Percentiles rank a stretch among this genome's conserved stretches.
phyloP scores from a whole-genome alignment of 2,329 filamentous ascomycete genomes.

The Alternaria gaisen region DNA sequence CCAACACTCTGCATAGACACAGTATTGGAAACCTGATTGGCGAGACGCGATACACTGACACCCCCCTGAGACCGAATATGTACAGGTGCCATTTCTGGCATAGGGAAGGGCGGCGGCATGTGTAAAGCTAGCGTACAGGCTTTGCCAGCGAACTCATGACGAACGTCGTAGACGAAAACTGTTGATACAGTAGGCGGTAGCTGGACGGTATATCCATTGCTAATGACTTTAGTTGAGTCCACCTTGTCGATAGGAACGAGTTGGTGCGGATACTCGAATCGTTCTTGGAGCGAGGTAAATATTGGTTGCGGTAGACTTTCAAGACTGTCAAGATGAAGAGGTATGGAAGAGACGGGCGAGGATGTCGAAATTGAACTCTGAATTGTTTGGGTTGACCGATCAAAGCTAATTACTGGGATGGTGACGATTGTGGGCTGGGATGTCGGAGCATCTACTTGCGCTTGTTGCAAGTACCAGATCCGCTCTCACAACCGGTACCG shows the following conservation, averaged over 20 bases:
- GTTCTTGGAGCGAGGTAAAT: constrained; percentile 4
- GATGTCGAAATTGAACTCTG: neutral
- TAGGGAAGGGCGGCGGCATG: constrained; percentile 51
- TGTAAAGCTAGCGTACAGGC: constrained; percentile 60
- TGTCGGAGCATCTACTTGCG: constrained; percentile 16
- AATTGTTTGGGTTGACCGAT: neutral
- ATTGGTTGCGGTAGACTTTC: constrained; percentile 3
- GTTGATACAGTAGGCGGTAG: constrained; percentile 52
- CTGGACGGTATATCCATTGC: constrained; percentile 52
- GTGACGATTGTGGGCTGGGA: constrained; percentile 21
- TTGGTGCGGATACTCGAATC: constrained; percentile 50
- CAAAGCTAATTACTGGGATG: constrained; percentile 7
- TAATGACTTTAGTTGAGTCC: constrained; percentile 51
- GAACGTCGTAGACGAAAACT: constrained; percentile 60
- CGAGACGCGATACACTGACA: constrained; percentile 42
- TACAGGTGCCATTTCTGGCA: constrained; percentile 41
- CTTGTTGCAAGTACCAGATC: neutral
- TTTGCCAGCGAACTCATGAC: constrained; percentile 49
- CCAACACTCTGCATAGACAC: neutral
- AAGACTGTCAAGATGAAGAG: constrained; percentile 4
- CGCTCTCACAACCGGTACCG: constrained; percentile 14
- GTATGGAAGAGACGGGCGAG: neutral
- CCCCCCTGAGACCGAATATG: constrained; percentile 44
- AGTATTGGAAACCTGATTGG: neutral
- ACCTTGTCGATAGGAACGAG: constrained; percentile 50